A percentile compares a stretch with the other conserved stretches of the same genome.
Conservation (phyloP, 345 rosid species). For the Gossypioides kirkii region DNA sequence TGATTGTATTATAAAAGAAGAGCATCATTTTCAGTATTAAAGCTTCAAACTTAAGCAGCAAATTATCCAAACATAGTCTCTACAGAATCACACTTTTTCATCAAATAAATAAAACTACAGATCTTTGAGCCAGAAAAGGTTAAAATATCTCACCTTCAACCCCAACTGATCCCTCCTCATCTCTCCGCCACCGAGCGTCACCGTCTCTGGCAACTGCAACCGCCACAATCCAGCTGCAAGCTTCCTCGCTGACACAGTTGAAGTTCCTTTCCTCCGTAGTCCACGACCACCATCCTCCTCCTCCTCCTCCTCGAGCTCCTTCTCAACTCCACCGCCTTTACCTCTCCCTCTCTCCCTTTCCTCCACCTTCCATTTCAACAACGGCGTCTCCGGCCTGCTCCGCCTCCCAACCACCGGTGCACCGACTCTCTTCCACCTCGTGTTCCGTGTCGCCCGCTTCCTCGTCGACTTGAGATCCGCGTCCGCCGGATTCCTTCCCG, state of each 20-base stretch:
- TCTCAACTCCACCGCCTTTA: constrained; percentile 25
- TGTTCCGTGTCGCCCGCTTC: constrained; percentile 45
- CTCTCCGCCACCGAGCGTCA: constrained; percentile 20
- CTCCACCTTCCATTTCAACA: constrained; percentile 69
- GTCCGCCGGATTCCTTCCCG: constrained; percentile 20
- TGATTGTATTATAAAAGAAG: too few relatives aligned
- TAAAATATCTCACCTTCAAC: constrained; percentile 45
- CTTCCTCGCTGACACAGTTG: constrained; percentile 68
- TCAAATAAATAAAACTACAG: not conserved
- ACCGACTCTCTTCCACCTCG: constrained; percentile 42
- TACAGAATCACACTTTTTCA: constrained; percentile 5
- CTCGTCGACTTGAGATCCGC: constrained; percentile 56
- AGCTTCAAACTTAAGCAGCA: constrained; percentile 23
- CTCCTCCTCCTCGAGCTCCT: constrained; percentile 31
- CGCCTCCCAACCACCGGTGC: constrained; percentile 40
- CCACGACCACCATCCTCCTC: constrained; percentile 28
- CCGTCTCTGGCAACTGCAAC: constrained; percentile 56
- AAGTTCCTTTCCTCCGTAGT: constrained; percentile 27
- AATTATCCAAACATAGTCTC: constrained; percentile 9
- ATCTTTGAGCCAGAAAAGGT: constrained; percentile 2
- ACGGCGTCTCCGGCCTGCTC: constrained; percentile 78
- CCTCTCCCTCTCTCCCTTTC: constrained; percentile 34
- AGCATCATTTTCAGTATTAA: not conserved
- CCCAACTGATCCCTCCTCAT: constrained; percentile 44
- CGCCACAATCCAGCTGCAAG: constrained; percentile 89